Base-by-base conservation (phyloP, 306 rosid genomes). In the Malus fusca region DNA sequence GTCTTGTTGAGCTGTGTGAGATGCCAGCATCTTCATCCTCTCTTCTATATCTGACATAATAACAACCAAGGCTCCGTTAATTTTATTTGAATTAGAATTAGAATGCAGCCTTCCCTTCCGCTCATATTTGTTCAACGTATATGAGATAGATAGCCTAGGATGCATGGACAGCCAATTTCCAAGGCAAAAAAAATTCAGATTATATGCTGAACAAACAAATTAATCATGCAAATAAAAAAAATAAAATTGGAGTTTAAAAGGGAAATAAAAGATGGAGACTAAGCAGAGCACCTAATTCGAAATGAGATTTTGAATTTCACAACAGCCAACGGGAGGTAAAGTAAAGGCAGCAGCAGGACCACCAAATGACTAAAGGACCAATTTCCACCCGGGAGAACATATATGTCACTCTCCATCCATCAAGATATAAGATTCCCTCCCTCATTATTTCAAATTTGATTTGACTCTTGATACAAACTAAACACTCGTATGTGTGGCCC, bases 41-140 rank as follows among this genome's bases (percentile, higher is more conserved):
- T 88, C 96, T 43, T 92, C 99, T 78, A 96, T 67, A 30, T 90
- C 99, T 96, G 85, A 88, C 69, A 77, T 42, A 19, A 26, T n/a
- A 56, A 15, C 55, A 15, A 48, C 55, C 55, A 1, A 48, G 55
- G 55, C 21, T 15, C 21, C 8, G 21, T 48, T 48, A 48, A 48
- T 4, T 13, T 46, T 46, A 46, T 13, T 46, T 14, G 19, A 46
- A 46, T 15, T 46, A 46, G 19, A 46, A 46, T 15, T 46, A 46
- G 52, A 46, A 46, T 13, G 52, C 52, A 46, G 52, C 52, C 14
- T 46, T 46, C 7, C 19, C 18, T 46, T 14, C 53, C 53, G 53
- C 19, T 14, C 53, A 46, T 46, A 46, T 46, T 46, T 46, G 53
- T 37, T 37, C 42, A 37, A 37, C 42, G 7, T 37, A 37, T 37